Evolutionary conservation across 2,329 filamentous ascomycete species (phyloP).

Genomic region (Teratosphaeria gauchensis): DNA sequence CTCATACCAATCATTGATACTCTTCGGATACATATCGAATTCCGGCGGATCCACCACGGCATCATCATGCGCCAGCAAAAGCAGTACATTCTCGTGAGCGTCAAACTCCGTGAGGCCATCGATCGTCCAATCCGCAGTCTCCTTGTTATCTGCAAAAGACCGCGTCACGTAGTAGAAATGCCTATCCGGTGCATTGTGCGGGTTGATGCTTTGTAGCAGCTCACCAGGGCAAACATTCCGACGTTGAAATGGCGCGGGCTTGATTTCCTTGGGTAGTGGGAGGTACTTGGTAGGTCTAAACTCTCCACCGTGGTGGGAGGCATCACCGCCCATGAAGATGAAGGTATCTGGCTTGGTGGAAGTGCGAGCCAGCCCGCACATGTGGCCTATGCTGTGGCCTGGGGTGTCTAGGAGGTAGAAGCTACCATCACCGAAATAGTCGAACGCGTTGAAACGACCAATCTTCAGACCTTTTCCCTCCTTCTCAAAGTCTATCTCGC

Average conservation of each 20-base stretch:
- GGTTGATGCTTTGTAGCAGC: constrained; percentile 32
- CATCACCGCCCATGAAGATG: constrained; percentile 43
- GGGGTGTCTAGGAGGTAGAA: constrained; percentile 48
- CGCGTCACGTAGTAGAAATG: constrained; percentile 28
- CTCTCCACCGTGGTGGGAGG: constrained; percentile 27
- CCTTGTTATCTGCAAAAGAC: constrained; percentile 28
- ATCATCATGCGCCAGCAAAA: constrained; percentile 25
- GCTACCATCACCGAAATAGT: constrained; percentile 48
- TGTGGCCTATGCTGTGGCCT: constrained; percentile 43
- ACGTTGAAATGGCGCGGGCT: constrained; percentile 16
- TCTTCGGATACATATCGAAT: constrained; percentile 31
- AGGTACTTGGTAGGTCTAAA: constrained; percentile 34
- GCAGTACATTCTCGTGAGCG: constrained; percentile 22
- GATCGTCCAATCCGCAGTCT: constrained; percentile 23
- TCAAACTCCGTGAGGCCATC: constrained; percentile 24
- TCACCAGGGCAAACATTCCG: constrained; percentile 31
- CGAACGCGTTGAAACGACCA: constrained; percentile 38
- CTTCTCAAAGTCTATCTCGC: constrained; percentile 28
- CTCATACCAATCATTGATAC: constrained; percentile 25
- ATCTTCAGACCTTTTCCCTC: constrained; percentile 30
- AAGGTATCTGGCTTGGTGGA: constrained; percentile 30
- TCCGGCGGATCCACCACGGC: constrained; percentile 19
- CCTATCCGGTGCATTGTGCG: constrained; percentile 21
- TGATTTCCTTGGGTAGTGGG: constrained; percentile 28
- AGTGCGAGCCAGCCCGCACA: constrained; percentile 41